Conservation (phyloP, 768 basidiomycete species). For the Amanita pallidorosea region DNA sequence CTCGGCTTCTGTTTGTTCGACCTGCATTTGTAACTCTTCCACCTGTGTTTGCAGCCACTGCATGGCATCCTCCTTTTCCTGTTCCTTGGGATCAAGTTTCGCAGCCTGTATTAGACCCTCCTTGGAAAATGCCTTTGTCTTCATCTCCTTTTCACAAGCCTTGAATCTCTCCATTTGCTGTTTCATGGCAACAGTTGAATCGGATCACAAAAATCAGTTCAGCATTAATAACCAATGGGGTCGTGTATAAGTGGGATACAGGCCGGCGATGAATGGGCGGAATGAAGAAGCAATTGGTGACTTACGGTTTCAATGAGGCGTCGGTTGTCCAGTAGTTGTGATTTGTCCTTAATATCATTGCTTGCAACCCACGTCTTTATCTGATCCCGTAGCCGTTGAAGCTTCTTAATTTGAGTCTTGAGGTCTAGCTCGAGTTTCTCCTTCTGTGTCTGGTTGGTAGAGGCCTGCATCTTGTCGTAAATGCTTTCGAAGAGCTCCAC, state of each 20-base stretch:
- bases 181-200: conserved; percentile 10
- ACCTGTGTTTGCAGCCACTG: conserved; percentile 83
- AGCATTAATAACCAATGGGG: conserved; percentile 5
- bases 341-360: conserved; percentile 99
- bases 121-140: conserved; percentile 99
- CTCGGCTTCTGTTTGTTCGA: conserved; percentile 92
- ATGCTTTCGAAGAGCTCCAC: conserved; percentile 93
- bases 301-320: conserved; percentile 94
- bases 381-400: conserved; percentile 95
- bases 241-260: not conserved
- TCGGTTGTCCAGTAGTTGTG: conserved; percentile 82
- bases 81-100: conserved; percentile 93
- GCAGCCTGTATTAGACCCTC: conserved; percentile 92
- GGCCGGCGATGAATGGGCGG: not conserved
- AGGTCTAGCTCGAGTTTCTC: conserved; percentile 41
- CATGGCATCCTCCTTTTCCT: conserved; percentile 87
- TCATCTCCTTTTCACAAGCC: conserved; percentile 99
- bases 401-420: conserved; percentile 94
- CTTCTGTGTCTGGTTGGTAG: conserved; percentile 73
- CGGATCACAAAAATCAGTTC: conserved; percentile 9
- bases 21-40: conserved; percentile 86
- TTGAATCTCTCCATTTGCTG: conserved; percentile 99
- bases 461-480: conserved; percentile 96
- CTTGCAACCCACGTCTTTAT: conserved; percentile 99
- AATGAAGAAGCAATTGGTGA: conserved; percentile 8